phyloP scores from a whole-genome alignment of 2,329 filamentous ascomycete species.

The Aspergillus caelatus region DNA sequence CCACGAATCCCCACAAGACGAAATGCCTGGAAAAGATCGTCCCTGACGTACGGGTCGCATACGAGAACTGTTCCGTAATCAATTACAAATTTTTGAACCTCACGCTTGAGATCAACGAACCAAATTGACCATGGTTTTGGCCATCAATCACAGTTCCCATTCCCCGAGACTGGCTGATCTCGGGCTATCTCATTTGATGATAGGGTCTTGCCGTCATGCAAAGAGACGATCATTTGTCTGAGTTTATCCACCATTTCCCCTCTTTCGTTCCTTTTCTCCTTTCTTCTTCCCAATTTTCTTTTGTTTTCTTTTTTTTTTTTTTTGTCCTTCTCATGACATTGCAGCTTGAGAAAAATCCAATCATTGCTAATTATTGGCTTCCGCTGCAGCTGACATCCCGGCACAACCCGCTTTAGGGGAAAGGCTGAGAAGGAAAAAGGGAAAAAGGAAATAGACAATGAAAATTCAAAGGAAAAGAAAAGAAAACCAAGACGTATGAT shows the following conservation, averaged over 20 bases:
- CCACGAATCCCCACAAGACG: background rate
- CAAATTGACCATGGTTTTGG: background rate
- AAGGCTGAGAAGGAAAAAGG: background rate
- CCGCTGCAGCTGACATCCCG: background rate
- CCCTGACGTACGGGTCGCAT: background rate
- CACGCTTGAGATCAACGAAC: background rate
- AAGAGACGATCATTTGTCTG: slow-evolving; percentile 2
- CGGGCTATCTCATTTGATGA: background rate
- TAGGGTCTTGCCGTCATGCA: background rate
- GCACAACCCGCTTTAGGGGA: background rate
- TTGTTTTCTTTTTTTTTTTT: background rate
- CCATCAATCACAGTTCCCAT: background rate
- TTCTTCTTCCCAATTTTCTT: background rate
- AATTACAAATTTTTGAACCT: background rate
- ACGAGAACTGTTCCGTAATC: background rate
- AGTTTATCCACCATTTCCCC: background rate
- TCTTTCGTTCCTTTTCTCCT: background rate
- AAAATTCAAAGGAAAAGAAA: no score
- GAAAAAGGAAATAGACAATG: background rate
- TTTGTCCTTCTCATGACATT: background rate
- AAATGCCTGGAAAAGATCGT: background rate
- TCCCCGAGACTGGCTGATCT: background rate
- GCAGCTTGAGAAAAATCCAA: background rate
- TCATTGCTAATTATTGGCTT: background rate
- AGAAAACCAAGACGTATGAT: background rate